phyloP scores from a whole-genome alignment of 768 basidiomycete species.

The Crepidotus variabilis region DNA sequence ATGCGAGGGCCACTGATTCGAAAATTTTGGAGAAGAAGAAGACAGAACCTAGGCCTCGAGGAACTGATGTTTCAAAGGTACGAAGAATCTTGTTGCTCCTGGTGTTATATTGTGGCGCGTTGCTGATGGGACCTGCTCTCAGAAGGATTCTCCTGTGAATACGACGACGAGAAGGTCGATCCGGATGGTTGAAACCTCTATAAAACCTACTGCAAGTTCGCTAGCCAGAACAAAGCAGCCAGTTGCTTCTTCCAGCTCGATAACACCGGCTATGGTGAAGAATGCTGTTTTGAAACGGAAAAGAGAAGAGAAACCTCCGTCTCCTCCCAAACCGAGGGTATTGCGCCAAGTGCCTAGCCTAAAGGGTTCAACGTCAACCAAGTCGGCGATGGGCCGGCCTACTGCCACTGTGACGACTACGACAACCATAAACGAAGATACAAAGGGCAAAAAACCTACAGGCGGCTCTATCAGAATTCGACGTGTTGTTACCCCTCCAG shows the following conservation, averaged over 20 bases:
- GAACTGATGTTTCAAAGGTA: slow-evolving; percentile 18
- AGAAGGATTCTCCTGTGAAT: slow-evolving; percentile 1
- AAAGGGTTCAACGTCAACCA: slow-evolving; percentile 1
- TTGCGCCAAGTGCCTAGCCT: slow-evolving; percentile 26
- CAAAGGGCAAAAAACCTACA: slow-evolving; percentile 8
- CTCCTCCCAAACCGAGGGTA: slow-evolving; percentile 22
- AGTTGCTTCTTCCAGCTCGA: background rate
- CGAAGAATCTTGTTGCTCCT: slow-evolving; percentile 6
- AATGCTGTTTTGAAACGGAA: slow-evolving; percentile 37
- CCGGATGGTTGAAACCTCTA: slow-evolving; percentile 8
- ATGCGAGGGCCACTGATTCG: slow-evolving; percentile 34
- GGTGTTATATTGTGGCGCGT: background rate
- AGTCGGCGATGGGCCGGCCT: background rate
- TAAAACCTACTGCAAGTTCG: slow-evolving; percentile 7
- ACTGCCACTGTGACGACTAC: slow-evolving; percentile 4
- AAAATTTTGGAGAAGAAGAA: slow-evolving; percentile 11
- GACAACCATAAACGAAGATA: background rate
- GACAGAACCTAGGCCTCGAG: slow-evolving; percentile 12
- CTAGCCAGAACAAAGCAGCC: slow-evolving; percentile 14
- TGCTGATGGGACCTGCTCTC: slow-evolving; percentile 3
- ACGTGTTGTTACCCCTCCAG: slow-evolving; percentile 14
- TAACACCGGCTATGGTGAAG: background rate
- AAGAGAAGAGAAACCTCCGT: slow-evolving; percentile 27
- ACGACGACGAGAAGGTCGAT: slow-evolving; percentile 9
- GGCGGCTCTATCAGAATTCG: slow-evolving; percentile 15